Evolutionary conservation across 306 rosid genomes (phyloP), one percentile per base, ranked within the genome.

Genomic region (Sphenostylis stenocarpa): DNA sequence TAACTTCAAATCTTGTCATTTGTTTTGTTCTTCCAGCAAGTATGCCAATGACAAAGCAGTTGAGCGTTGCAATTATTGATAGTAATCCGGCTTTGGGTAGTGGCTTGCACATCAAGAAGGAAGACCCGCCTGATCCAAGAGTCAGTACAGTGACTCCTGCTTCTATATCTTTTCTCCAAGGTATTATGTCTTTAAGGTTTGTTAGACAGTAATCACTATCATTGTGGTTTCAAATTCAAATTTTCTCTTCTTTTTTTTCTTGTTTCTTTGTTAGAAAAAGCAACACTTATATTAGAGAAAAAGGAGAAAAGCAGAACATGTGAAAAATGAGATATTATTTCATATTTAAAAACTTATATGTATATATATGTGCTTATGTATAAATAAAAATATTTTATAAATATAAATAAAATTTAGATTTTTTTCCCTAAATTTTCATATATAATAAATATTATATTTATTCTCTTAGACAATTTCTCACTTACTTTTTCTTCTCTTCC

Each of bases 141-240:
- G 98, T 90, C 86, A 95, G 97, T 85, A 89, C 97, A 51, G 90
- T 95, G 36, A 92, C 98, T 66, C 97, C 98, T 26, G 89, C 97
- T 58, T 83, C 90, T 75, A 95, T 95, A 72, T 90, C 97, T 23
- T 83, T 81, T 76, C 91, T 95, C 86, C 84, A 53, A 95, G 98
- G 98, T 95, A 88, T 76, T 38, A n/a, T 41, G 21, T 48, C 68
- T 31, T 17, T 73, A 68, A 60, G 52, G 64, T 48, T 75, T 78
- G 64, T 31, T 65, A 63, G 45, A 75, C 33, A 56, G 13, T 58
- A 69, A 19, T 75, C 15, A 34, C 24, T 17, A n/a, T 66, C 55
- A 55, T 28, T 48, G 36, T 21, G 45, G 49, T 70, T 47, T 73
- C 19, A 20, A 45, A 56, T 60, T 66, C 70, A 33, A 51, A 31